These are phyloP conservation scores for Melaleuca alternifolia DNA, from an alignment of 345 rosid species.

Conservation along the genomic window DNA sequence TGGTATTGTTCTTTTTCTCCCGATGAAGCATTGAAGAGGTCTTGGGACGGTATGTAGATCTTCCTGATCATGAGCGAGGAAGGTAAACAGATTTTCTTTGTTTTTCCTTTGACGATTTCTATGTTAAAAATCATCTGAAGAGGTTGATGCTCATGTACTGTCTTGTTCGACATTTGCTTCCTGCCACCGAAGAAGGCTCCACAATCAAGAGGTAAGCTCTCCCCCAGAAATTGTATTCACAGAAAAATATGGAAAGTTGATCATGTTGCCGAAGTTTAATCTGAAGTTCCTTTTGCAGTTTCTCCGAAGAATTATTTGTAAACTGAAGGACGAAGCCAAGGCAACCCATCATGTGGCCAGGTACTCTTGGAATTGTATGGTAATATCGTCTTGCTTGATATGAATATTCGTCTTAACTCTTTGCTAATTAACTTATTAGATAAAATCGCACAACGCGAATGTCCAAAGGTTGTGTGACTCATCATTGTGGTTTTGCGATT, in stretches of 20 bases:
- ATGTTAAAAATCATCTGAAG: background rate
- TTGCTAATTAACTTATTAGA: background rate
- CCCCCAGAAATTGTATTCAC: background rate
- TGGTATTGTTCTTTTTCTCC: background rate
- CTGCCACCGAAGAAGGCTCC: constrained; percentile 2
- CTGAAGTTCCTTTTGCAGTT: constrained; percentile 7
- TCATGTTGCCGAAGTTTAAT: background rate
- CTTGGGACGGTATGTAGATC: constrained; percentile 23
- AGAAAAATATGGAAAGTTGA: background rate
- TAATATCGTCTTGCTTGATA: background rate
- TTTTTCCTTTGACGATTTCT: background rate
- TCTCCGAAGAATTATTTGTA: constrained; percentile 16
- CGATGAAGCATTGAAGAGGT: constrained; percentile 36
- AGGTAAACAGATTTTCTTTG: constrained; percentile 9
- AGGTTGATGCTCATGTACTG: background rate
- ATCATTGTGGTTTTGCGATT: background rate
- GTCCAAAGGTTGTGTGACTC: background rate
- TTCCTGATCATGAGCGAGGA: constrained; percentile 37
- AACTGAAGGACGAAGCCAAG: constrained; percentile 12
- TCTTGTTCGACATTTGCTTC: background rate
- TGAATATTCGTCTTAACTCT: background rate
- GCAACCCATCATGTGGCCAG: background rate
- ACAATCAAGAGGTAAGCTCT: constrained; percentile 18
- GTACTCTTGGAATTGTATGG: background rate
- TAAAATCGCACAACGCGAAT: background rate